phyloP scores from a whole-genome alignment of 2,329 filamentous ascomycete species.

The Hypoxylon sp. region DNA sequence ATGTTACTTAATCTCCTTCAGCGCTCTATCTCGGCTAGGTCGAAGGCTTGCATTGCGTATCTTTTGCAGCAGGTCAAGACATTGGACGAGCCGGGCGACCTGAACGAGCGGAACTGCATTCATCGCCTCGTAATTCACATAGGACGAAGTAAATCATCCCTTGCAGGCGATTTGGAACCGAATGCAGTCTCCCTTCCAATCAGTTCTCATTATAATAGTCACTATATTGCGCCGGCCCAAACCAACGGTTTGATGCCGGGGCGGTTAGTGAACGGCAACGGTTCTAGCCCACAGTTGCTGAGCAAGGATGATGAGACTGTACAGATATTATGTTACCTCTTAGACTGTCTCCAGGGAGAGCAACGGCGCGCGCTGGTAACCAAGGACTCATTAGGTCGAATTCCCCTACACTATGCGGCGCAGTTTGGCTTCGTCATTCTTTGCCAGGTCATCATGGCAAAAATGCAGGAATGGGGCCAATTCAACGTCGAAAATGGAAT shows the following conservation, averaged over 20 bases:
- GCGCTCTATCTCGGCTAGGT: slow-evolving; percentile 78
- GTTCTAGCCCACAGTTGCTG: slow-evolving; percentile 77
- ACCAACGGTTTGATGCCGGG: slow-evolving; percentile 70
- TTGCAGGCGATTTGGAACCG: slow-evolving; percentile 64
- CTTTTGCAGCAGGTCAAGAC: slow-evolving; percentile 78
- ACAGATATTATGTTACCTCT: slow-evolving; percentile 71
- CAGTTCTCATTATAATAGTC: slow-evolving; percentile 70
- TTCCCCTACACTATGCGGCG: slow-evolving; percentile 92
- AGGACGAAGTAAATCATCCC: slow-evolving; percentile 76
- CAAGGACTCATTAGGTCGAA: slow-evolving; percentile 83
- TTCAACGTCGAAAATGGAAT: slow-evolving; percentile 89
- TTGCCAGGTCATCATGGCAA: slow-evolving; percentile 86
- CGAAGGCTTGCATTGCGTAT: slow-evolving; percentile 77
- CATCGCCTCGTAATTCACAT: slow-evolving; percentile 94
- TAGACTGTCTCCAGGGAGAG: slow-evolving; percentile 76
- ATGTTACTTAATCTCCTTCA: slow-evolving; percentile 86
- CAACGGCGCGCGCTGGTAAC: slow-evolving; percentile 78
- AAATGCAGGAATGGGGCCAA: slow-evolving; percentile 90
- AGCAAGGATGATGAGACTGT: slow-evolving; percentile 81
- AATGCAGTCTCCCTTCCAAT: slow-evolving; percentile 66
- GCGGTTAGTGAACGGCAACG: slow-evolving; percentile 67
- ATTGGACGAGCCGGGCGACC: slow-evolving; percentile 89
- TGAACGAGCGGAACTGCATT: slow-evolving; percentile 93
- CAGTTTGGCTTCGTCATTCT: slow-evolving; percentile 96
- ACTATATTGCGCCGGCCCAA: slow-evolving; percentile 85